These are phyloP conservation scores for Epichloe scottii DNA, from an alignment of 2,329 filamentous ascomycete genomes.

Conservation along the genomic window DNA sequence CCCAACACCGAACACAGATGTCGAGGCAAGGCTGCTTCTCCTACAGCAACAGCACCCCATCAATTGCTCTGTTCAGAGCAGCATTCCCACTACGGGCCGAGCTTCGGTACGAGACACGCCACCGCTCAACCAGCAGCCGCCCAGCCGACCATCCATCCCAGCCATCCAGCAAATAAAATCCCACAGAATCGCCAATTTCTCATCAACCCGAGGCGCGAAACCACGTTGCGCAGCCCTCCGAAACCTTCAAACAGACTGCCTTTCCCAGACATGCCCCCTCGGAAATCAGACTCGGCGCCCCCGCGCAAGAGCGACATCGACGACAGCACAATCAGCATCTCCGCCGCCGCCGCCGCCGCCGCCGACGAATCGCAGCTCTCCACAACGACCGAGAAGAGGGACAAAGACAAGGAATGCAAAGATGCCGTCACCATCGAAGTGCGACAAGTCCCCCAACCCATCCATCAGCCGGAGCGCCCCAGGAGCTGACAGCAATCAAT, in stretches of 20 bases:
- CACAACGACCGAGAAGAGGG: slow-evolving; percentile 14
- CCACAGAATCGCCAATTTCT: too few relatives aligned
- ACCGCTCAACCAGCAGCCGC: too few relatives aligned
- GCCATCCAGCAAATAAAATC: too few relatives aligned
- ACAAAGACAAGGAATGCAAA: slow-evolving; percentile 19
- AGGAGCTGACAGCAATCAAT: too few relatives aligned
- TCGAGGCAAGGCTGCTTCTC: background rate
- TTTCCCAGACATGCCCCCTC: slow-evolving; percentile 34
- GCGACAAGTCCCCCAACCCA: background rate
- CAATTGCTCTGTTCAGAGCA: too few relatives aligned
- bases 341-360: slow-evolving; percentile 6
- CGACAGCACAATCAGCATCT: slow-evolving; percentile 20
- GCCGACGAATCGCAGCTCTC: slow-evolving; percentile 2
- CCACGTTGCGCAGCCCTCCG: background rate
- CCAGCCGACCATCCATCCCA: too few relatives aligned
- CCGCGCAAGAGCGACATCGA: slow-evolving; percentile 30
- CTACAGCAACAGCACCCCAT: too few relatives aligned
- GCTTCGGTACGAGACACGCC: too few relatives aligned
- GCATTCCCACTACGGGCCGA: too few relatives aligned
- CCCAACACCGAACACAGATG: background rate
- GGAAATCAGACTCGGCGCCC: slow-evolving; percentile 34
- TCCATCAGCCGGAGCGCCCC: background rate
- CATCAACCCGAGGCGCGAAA: too few relatives aligned
- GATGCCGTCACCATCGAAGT: slow-evolving; percentile 43
- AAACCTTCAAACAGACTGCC: slow-evolving; percentile 4